phyloP scores from a whole-genome alignment of 1,284 basidiomycete genomes.

The Fomitopsis betulina region DNA sequence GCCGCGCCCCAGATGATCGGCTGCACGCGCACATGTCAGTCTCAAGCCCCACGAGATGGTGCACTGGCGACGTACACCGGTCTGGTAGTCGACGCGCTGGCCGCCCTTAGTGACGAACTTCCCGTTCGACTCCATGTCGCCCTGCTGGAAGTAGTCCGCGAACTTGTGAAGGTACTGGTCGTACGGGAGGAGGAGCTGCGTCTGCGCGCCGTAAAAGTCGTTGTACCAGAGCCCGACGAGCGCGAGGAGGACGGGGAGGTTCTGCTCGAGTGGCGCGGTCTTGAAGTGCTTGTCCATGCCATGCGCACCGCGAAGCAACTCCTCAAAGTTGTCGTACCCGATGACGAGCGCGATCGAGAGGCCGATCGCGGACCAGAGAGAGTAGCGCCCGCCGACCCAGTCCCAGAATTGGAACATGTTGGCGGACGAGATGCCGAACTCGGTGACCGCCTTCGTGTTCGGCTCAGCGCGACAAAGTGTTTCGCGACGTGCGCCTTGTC shows the following conservation, averaged over 20 bases:
- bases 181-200: constrained; percentile 93
- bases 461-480: constrained; percentile 97
- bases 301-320: constrained; percentile 89
- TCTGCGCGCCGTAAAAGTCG: constrained; percentile 95
- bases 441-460: constrained; percentile 91
- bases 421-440: constrained; percentile 87
- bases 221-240: constrained; percentile 98
- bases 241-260: constrained; percentile 90
- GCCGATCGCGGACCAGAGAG: constrained; percentile 97
- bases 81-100: constrained; percentile 91
- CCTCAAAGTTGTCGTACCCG: constrained; percentile 92
- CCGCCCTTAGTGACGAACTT: constrained; percentile 96
- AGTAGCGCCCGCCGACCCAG: constrained; percentile 99
- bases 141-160: constrained; percentile 99
- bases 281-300: constrained; percentile 98
- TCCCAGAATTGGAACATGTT: constrained; percentile 99
- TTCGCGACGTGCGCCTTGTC: constrained; percentile 94
- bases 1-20: constrained; percentile 99
- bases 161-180: constrained; percentile 99
- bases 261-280: constrained; percentile 83
- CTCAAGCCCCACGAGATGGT: not conserved
- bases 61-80: constrained; percentile 70
- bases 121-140: constrained; percentile 99
- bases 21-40: constrained; percentile 30
- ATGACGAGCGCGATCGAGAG: constrained; percentile 91